Evolutionary conservation across 148 eudicot genomes (phyloP), one percentile per base, ranked within the genome.

Genomic region (Dianthus caryophyllus): DNA sequence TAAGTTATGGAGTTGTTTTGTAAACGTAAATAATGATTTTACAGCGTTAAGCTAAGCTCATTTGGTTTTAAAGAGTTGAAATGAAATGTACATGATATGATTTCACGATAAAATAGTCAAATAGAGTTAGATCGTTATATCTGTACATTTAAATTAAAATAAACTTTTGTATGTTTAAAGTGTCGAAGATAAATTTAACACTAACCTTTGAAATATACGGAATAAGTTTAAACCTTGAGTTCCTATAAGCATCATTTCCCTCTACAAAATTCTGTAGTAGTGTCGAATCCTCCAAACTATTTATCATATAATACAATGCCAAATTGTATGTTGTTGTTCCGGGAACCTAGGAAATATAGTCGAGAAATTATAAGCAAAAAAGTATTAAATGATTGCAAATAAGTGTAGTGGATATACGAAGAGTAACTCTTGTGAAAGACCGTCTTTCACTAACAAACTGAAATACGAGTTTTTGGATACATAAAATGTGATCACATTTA

Each of bases 211-310:
- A 75, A 76, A 87, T 84, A 64, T 87, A 82, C 33, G 91, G 91
- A 72, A 87, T 87, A 61, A 87, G 83, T 68, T 87, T 87, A 73
- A 87, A 87, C 72, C 83, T 87, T 24, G 91, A 80, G 70, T 87
- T 87, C 71, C 91, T 75, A 54, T 82, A 87, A 26, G 91, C 82
- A 77, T 87, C 87, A 69, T 84, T 86, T 65, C 84, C 77, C 48
- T 79, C 80, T 62, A 87, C 77, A 71, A 87, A 87, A 50, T 71
- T 77, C 76, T 82, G 73, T 49, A 87, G 77, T 75, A 84, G 60
- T 17, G 91, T 87, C 63, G 75, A 71, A 54, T 84, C 85, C 71
- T 87, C 75, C 47, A 87, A 50, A 65, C 81, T 80, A 64, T 75
- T 75, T 73, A 76, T 78, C 83, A 84, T 84, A 71, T 82, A 87